A percentile compares a stretch with the other conserved stretches of the same genome.
phyloP scores from a whole-genome alignment of 371 early-diverging fungal species.

The Syncephalastrum sp. region DNA sequence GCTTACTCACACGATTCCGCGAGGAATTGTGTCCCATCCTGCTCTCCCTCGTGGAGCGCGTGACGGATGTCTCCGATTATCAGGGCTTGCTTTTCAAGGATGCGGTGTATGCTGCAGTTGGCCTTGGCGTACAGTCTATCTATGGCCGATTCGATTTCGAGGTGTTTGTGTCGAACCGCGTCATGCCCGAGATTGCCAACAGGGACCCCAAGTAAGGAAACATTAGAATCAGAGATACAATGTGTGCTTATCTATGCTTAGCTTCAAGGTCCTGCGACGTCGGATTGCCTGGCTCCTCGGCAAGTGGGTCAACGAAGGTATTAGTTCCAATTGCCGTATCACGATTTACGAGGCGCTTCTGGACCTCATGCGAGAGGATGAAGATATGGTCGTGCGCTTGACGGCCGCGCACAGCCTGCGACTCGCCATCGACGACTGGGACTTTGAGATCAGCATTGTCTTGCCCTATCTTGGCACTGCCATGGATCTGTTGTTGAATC shows the following conservation, averaged over 20 bases:
- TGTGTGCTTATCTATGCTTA: conserved; percentile 10
- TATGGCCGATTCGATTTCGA: conserved; percentile 85
- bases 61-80: conserved; percentile 49
- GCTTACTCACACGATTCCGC: conserved; percentile 66
- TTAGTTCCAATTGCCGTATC: conserved; percentile 62
- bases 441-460: conserved; percentile 76
- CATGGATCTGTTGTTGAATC: conserved; percentile 51
- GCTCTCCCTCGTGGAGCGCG: conserved; percentile 58
- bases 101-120: conserved; percentile 80
- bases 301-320: conserved; percentile 84
- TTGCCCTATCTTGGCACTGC: conserved; percentile 67
- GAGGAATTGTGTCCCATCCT: conserved; percentile 66
- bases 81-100: conserved; percentile 73
- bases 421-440: conserved; percentile 83
- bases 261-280: conserved; percentile 65
- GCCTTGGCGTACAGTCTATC: conserved; percentile 81
- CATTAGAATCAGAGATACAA: not conserved
- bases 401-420: conserved; percentile 74
- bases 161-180: conserved; percentile 61
- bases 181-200: conserved; percentile 55
- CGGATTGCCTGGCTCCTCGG: conserved; percentile 84
- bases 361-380: conserved; percentile 62
- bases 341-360: conserved; percentile 70
- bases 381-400: conserved; percentile 82
- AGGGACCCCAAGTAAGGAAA: conserved; percentile 43